These are phyloP conservation scores for Carallia brachiata DNA, from an alignment of 345 rosid species.

Conservation along the genomic window DNA sequence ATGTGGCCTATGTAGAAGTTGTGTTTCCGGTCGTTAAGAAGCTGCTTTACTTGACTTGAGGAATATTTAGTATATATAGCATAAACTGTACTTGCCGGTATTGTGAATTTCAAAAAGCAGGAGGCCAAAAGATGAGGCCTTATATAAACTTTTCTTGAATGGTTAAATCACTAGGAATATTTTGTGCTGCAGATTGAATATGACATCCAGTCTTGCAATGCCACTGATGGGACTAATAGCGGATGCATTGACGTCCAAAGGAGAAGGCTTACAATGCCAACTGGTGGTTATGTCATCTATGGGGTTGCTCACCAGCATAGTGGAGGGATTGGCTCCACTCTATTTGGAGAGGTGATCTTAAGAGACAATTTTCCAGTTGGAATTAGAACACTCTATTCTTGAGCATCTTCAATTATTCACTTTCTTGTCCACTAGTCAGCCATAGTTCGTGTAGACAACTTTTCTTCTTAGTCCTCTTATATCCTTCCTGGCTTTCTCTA, in stretches of 20 bases:
- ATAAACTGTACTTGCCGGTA: not conserved
- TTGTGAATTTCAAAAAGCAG: not conserved
- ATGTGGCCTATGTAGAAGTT: no score
- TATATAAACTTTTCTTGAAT: no score
- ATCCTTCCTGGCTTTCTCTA: no score
- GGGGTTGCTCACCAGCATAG: slow-evolving; percentile 82
- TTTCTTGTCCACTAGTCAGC: no score
- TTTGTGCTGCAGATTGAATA: slow-evolving; percentile 58
- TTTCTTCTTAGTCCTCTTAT: no score
- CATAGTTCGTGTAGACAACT: no score
- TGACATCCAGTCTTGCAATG: slow-evolving; percentile 50
- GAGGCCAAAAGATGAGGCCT: not conserved
- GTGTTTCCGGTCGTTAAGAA: no score
- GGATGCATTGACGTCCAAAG: slow-evolving; percentile 50
- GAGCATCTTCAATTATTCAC: no score
- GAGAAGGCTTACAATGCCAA: slow-evolving; percentile 54
- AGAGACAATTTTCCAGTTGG: not conserved
- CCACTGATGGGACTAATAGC: slow-evolving; percentile 9
- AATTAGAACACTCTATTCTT: no score
- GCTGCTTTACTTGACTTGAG: no score
- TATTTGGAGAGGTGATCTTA: slow-evolving; percentile 60
- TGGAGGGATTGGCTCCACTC: slow-evolving; percentile 65
- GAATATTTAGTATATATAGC: not conserved
- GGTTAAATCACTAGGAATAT: not conserved
- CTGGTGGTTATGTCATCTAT: slow-evolving; percentile 69